These are phyloP conservation scores for Neonectria sp. DNA, from an alignment of 2,329 filamentous ascomycete species.

Conservation along the genomic window DNA sequence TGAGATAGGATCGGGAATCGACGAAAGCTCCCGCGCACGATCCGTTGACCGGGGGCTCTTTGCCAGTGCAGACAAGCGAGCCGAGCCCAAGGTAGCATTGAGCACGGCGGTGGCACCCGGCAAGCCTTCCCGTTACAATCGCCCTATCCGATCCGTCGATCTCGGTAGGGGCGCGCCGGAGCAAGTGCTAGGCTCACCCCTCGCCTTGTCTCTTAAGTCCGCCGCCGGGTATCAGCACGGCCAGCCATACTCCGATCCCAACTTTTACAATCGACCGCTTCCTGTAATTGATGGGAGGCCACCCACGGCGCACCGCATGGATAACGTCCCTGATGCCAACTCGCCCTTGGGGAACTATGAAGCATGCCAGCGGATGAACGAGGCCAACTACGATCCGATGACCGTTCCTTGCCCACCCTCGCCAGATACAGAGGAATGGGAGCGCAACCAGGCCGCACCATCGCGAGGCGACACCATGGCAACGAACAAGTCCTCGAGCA, in stretches of 20 bases:
- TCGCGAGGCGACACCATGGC: slow-evolving; percentile 59
- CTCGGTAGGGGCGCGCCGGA: slow-evolving; percentile 50
- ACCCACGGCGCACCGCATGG: slow-evolving; percentile 62
- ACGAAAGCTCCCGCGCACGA: slow-evolving; percentile 68
- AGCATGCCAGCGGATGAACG: slow-evolving; percentile 25
- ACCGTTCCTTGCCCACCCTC: slow-evolving; percentile 61
- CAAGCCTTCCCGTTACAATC: slow-evolving; percentile 58
- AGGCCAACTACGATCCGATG: slow-evolving; percentile 40
- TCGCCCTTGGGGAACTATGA: slow-evolving; percentile 36
- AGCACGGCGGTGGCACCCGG: slow-evolving; percentile 75
- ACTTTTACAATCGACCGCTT: slow-evolving; percentile 53
- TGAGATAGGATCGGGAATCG: slow-evolving; percentile 55
- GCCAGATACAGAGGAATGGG: slow-evolving; percentile 59
- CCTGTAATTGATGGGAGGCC: slow-evolving; percentile 60
- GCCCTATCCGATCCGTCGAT: slow-evolving; percentile 63
- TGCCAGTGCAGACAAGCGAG: slow-evolving; percentile 74
- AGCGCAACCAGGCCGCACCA: slow-evolving; percentile 48
- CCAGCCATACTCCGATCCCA: slow-evolving; percentile 62
- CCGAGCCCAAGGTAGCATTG: slow-evolving; percentile 74
- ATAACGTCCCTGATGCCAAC: slow-evolving; percentile 44
- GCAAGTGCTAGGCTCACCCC: slow-evolving; percentile 52
- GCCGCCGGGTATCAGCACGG: slow-evolving; percentile 58
- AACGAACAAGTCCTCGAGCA: slow-evolving; percentile 66
- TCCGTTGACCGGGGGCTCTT: slow-evolving; percentile 77
- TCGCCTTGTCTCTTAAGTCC: slow-evolving; percentile 57